Percentiles rank a stretch among this genome's conserved stretches.
Evolutionary conservation across 2,329 filamentous ascomycete genomes (phyloP).

Genomic region (Pseudomassariella vexata): DNA sequence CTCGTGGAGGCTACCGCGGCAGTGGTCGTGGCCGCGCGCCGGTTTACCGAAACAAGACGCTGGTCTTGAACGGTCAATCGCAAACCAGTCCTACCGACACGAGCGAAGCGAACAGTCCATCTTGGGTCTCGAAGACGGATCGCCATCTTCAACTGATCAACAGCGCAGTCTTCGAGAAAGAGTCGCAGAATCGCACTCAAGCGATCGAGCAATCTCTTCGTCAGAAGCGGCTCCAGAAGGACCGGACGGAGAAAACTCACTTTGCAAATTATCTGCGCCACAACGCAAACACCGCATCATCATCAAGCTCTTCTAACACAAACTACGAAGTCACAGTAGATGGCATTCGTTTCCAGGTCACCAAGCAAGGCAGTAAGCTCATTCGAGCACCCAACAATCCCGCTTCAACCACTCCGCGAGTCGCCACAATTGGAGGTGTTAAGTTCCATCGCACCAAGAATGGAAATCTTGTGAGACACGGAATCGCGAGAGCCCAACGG

Average conservation of each 20-base stretch:
- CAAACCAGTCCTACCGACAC: conserved; percentile 16
- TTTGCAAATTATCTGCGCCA: conserved; percentile 42
- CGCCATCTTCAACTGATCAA: conserved; percentile 82
- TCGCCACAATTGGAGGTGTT: conserved; percentile 66
- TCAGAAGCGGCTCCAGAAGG: conserved; percentile 47
- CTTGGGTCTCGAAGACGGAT: conserved; percentile 69
- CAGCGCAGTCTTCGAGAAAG: conserved; percentile 69
- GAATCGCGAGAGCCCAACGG: conserved; percentile 70
- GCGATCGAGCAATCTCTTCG: conserved; percentile 66
- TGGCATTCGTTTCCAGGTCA: conserved; percentile 68
- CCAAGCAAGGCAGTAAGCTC: conserved; percentile 77
- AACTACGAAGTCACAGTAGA: conserved; percentile 62
- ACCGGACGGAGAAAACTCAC: conserved; percentile 52
- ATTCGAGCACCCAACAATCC: conserved; percentile 58
- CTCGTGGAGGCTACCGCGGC: conserved; percentile 17
- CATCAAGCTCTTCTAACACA: conserved; percentile 21
- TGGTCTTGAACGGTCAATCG: conserved; percentile 23
- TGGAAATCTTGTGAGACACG: conserved; percentile 77
- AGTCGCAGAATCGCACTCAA: conserved; percentile 60
- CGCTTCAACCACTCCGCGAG: conserved; percentile 67
- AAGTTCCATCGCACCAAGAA: conserved; percentile 81
- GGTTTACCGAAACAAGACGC: conserved; percentile 24
- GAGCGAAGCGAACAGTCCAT: conserved; percentile 28
- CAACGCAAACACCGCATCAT: conserved; percentile 17
- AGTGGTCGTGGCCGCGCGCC: conserved; percentile 19